These are phyloP conservation scores for Arxiozyma slooffiae DNA, from an alignment of 1,139 yeast genomes.

Conservation along the genomic window DNA sequence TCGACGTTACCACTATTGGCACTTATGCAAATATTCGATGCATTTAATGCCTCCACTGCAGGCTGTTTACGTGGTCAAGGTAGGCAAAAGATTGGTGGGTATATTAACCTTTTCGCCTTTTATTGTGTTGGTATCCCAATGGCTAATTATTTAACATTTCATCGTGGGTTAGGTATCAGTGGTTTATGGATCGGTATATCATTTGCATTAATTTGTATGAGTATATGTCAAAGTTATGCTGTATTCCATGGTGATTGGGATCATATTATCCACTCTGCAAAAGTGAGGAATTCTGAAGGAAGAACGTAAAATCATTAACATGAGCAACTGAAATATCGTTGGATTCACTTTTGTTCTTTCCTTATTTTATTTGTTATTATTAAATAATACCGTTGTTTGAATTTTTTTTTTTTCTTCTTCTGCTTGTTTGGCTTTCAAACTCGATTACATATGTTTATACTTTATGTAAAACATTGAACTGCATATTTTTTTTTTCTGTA, in stretches of 20 bases:
- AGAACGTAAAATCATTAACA: conserved; percentile 7
- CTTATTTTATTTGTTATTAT: neutral
- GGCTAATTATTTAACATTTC: conserved; percentile 54
- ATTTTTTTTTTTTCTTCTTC: too few species aligned
- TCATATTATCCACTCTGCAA: conserved; percentile 30
- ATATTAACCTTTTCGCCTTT: conserved; percentile 66
- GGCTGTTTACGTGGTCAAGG: conserved; percentile 86
- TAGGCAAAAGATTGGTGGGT: conserved; percentile 73
- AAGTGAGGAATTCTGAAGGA: conserved; percentile 44
- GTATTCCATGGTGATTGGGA: conserved; percentile 34
- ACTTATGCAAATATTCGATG: conserved; percentile 67
- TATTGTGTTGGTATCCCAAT: conserved; percentile 67
- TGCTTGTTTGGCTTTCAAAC: too few species aligned
- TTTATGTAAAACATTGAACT: too few species aligned
- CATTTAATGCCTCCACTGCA: conserved; percentile 69
- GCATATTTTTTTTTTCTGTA: too few species aligned
- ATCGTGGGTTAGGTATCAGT: conserved; percentile 44
- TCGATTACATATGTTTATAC: too few species aligned
- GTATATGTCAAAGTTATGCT: conserved; percentile 44
- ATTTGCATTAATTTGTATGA: conserved; percentile 60
- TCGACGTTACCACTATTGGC: conserved; percentile 61
- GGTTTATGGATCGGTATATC: conserved; percentile 88
- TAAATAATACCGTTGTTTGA: neutral
- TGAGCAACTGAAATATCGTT: neutral
- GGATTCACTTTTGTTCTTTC: neutral